These are phyloP conservation scores for Trametes maxima DNA, from an alignment of 768 basidiomycete species.

Conservation along the genomic window DNA sequence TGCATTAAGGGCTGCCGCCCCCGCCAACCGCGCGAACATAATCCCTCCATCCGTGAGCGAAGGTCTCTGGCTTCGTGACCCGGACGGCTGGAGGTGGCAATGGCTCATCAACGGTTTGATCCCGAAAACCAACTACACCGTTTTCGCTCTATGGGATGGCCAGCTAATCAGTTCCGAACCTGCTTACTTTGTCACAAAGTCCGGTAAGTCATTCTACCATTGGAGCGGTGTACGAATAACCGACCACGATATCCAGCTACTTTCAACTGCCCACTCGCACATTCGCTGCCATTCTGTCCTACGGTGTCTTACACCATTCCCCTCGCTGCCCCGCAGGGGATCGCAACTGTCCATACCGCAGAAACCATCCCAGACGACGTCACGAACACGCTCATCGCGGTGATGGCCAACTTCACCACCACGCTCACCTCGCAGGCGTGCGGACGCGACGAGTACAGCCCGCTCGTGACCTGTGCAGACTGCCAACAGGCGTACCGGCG, in stretches of 20 bases:
- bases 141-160: constrained; percentile 59
- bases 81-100: constrained; percentile 65
- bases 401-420: constrained; percentile 73
- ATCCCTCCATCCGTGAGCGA: constrained; percentile 45
- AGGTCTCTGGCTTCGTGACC: constrained; percentile 58
- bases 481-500: constrained; percentile 72
- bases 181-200: constrained; percentile 75
- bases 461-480: constrained; percentile 73
- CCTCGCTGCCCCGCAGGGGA: constrained; percentile 51
- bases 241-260: constrained; percentile 43
- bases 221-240: not conserved
- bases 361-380: constrained; percentile 52
- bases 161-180: constrained; percentile 62
- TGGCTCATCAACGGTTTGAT: constrained; percentile 64
- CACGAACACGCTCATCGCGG: constrained; percentile 53
- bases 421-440: constrained; percentile 75
- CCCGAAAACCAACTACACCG: constrained; percentile 77
- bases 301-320: constrained; percentile 69
- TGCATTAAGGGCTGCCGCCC: constrained; percentile 45
- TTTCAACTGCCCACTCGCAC: constrained; percentile 70
- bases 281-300: constrained; percentile 77
- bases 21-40: constrained; percentile 26
- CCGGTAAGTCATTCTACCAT: constrained; percentile 44
- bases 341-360: constrained; percentile 48
- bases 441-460: constrained; percentile 79